These are phyloP conservation scores for Metschnikowia noctiluminum DNA, from an alignment of 805 yeast species.

Conservation along the genomic window DNA sequence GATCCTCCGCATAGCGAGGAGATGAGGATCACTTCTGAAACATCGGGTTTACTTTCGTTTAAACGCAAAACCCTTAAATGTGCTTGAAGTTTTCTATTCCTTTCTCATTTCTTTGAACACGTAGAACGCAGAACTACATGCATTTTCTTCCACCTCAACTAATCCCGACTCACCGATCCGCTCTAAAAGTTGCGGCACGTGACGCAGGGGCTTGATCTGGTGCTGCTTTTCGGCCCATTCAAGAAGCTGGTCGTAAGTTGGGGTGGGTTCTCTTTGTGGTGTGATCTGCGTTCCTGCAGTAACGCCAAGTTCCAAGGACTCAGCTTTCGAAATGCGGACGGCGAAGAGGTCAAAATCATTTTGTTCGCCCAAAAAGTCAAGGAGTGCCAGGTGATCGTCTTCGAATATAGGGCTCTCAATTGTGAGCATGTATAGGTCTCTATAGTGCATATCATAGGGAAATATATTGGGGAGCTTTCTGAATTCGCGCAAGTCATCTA, in stretches of 20 bases:
- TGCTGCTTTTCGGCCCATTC: slow-evolving; percentile 8
- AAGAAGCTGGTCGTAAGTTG: slow-evolving; percentile 18
- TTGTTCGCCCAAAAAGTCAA: slow-evolving; percentile 20
- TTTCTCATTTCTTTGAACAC: slow-evolving; percentile 2
- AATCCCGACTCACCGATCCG: slow-evolving; percentile 18
- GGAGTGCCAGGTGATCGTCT: slow-evolving; percentile 23
- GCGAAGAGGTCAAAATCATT: slow-evolving; percentile 28
- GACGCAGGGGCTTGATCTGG: not conserved
- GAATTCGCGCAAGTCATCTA: slow-evolving; percentile 3
- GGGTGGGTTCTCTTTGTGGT: not conserved
- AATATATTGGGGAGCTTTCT: slow-evolving; percentile 14
- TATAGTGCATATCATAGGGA: slow-evolving; percentile 32
- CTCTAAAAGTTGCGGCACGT: slow-evolving; percentile 10
- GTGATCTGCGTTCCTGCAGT: not conserved
- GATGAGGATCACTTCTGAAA: too few species aligned
- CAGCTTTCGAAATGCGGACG: slow-evolving; percentile 14
- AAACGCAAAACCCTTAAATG: too few species aligned
- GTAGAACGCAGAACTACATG: slow-evolving; percentile 11
- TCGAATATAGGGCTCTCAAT: slow-evolving; percentile 28
- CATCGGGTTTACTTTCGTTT: too few species aligned
- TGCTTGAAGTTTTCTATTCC: too few species aligned
- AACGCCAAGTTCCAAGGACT: slow-evolving; percentile 2
- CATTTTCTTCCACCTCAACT: slow-evolving; percentile 16
- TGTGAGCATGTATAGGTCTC: slow-evolving; percentile 26
- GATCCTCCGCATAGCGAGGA: too few species aligned